Evolutionary conservation across 306 rosid genomes (phyloP), one percentile per base, ranked within the genome.

Genomic region (Inga leiocalycina): DNA sequence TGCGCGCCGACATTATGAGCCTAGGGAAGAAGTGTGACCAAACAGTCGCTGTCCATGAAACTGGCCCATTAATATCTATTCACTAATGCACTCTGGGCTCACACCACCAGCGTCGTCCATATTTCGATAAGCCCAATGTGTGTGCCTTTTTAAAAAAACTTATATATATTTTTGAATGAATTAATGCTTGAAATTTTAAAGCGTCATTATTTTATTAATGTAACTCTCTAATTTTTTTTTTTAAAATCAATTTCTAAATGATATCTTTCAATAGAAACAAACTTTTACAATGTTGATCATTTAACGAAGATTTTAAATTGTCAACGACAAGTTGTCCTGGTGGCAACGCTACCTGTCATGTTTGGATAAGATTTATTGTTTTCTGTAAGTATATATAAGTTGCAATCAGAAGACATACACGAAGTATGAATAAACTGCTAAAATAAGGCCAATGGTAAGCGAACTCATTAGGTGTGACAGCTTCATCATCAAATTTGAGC

Each of bases 1-100:
- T 27, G 20, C 45, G 3, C 88, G 45, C 90, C 90, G 92, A 89
- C 92, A 89, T 34, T 13, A 15, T 35, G 72, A 30, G 19, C 20
- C 43, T 32, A 16, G 70, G 8, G 19, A 65, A 14, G 71, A 32
- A 64, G 70, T 19, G 37, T 30, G 41, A 12, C 4, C 65, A n/a
- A 10, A 22, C 34, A 1, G 19, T 32, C 7, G 2, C 3, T 12
- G 39, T 62, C 39, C 39, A 62, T 1, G 17, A 27, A 12, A 62
- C 4, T 12, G 69, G 69, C 71, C 71, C 71, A 14, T 12, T 27
- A 62, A 27, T 1, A 4, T 27, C 68, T 27, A 35, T 12, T 62
- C 17, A 0, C 32, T 3, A n/a, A 59, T 59, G 6, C 0, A 62
- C 19, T 4, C 16, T 24, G 39, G 68, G 68, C 68, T 5, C 68